Conservation (phyloP, 2,329 filamentous ascomycete species). For the Aspergillus calidoustus region DNA sequence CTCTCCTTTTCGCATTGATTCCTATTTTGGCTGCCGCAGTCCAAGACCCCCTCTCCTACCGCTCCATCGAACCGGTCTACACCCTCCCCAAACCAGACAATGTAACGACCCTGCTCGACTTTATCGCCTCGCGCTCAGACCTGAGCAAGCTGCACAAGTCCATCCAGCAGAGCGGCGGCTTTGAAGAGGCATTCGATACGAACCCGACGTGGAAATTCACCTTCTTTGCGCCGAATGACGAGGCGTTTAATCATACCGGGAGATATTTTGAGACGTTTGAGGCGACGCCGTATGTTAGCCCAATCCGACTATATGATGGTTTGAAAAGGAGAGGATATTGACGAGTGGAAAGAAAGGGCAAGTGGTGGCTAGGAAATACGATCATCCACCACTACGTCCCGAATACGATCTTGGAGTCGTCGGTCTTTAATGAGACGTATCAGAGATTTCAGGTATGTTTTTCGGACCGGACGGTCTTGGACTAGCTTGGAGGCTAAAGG, state of each 20-base stretch:
- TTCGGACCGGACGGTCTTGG: no score
- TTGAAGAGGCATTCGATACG: constrained; percentile 35
- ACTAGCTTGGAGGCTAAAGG: background rate
- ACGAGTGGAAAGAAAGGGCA: background rate
- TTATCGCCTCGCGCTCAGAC: background rate
- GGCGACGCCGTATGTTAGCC: background rate
- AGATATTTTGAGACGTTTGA: constrained; percentile 25
- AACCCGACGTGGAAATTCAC: constrained; percentile 34
- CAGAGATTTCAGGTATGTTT: constrained; percentile 5
- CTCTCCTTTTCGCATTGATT: background rate
- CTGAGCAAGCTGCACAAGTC: background rate
- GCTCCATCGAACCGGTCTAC: background rate
- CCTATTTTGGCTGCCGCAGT: background rate
- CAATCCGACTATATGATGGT: background rate
- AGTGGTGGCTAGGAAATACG: constrained; percentile 16
- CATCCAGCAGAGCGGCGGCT: constrained; percentile 24
- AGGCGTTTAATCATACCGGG: constrained; percentile 34
- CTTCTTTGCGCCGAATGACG: constrained; percentile 38
- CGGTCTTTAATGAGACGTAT: constrained; percentile 4
- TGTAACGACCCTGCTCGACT: background rate
- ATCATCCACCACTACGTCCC: constrained; percentile 13
- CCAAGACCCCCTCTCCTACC: background rate
- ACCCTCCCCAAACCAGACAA: background rate
- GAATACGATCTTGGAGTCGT: background rate
- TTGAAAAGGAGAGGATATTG: background rate